Percentiles rank a stretch among this genome's conserved stretches.
Evolutionary conservation across 2,329 filamentous ascomycete genomes (phyloP).

Genomic region (Neofusicoccum laricinum): DNA sequence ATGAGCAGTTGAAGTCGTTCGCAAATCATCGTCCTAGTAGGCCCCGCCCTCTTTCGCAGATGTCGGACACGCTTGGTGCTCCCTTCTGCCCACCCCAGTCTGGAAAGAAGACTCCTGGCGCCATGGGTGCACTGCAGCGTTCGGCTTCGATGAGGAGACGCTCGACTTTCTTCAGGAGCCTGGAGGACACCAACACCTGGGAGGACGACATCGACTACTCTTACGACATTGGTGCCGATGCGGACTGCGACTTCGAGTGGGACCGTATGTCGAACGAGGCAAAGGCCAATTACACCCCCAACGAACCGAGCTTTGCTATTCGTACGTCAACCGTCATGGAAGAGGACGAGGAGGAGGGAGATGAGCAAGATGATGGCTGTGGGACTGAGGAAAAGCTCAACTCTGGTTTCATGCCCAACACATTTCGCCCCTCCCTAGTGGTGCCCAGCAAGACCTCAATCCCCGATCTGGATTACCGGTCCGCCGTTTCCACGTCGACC

Average conservation of each 20-base stretch:
- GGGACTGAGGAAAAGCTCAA: conserved; percentile 1
- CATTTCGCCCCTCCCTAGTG: conserved; percentile 28
- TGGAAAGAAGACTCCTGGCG: conserved; percentile 8
- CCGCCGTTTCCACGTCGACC: conserved; percentile 34
- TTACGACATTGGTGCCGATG: conserved; percentile 60
- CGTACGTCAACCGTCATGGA: conserved; percentile 9
- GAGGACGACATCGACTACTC: conserved; percentile 63
- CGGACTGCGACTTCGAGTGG: conserved; percentile 61
- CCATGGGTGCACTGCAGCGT: not conserved
- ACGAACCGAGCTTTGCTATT: not conserved
- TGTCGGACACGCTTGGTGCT: conserved; percentile 46
- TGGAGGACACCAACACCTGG: conserved; percentile 43
- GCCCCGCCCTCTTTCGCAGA: conserved; percentile 34
- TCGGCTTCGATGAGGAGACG: conserved; percentile 9
- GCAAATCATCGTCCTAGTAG: conserved; percentile 1
- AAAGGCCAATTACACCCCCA: conserved; percentile 28
- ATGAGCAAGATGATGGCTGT: not conserved
- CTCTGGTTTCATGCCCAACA: conserved; percentile 20
- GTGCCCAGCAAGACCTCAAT: conserved; percentile 28
- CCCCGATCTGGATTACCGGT: conserved; percentile 33
- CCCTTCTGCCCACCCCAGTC: conserved; percentile 32
- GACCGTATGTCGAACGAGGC: conserved; percentile 34
- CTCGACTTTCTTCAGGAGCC: conserved; percentile 14
- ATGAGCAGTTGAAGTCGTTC: conserved; percentile 15
- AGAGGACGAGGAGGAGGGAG: conserved; percentile 6